These are phyloP conservation scores for Fusarium virguliforme DNA, from an alignment of 2,329 filamentous ascomycete genomes.

Conservation along the genomic window DNA sequence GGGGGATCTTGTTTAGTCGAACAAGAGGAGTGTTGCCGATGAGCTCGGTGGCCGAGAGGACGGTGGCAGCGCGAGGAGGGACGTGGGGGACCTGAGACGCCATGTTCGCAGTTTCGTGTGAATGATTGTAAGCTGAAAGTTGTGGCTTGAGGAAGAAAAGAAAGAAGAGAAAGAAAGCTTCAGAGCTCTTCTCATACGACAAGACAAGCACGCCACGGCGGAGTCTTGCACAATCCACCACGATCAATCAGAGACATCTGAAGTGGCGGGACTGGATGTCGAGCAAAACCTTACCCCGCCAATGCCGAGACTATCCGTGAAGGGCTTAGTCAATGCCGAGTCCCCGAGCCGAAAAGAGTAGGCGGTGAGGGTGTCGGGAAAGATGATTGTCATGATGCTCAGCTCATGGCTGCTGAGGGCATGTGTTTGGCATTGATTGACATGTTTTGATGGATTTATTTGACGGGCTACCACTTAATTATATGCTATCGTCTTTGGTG, in stretches of 20 bases:
- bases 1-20: conserved; percentile 89
- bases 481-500: no score
- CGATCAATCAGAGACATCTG: conserved; percentile 30
- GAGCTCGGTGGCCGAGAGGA: conserved; percentile 79
- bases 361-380: conserved; percentile 16
- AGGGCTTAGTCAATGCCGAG: conserved; percentile 34
- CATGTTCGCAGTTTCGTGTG: conserved; percentile 35
- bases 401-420: neutral
- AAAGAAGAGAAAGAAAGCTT: conserved; percentile 1
- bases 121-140: neutral
- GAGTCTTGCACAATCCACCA: conserved; percentile 39
- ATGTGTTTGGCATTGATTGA: neutral
- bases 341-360: conserved; percentile 27
- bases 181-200: conserved; percentile 35
- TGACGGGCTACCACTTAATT: no score
- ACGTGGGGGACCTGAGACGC: conserved; percentile 53
- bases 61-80: conserved; percentile 57
- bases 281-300: conserved; percentile 50
- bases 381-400: conserved; percentile 10
- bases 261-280: conserved; percentile 44
- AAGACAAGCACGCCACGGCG: conserved; percentile 49
- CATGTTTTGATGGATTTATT: no score
- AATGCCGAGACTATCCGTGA: conserved; percentile 53
- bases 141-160: neutral
- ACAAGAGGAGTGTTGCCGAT: conserved; percentile 96